Base-by-base conservation (phyloP, 1,284 basidiomycete genomes). In the Malassezia cuniculi region DNA sequence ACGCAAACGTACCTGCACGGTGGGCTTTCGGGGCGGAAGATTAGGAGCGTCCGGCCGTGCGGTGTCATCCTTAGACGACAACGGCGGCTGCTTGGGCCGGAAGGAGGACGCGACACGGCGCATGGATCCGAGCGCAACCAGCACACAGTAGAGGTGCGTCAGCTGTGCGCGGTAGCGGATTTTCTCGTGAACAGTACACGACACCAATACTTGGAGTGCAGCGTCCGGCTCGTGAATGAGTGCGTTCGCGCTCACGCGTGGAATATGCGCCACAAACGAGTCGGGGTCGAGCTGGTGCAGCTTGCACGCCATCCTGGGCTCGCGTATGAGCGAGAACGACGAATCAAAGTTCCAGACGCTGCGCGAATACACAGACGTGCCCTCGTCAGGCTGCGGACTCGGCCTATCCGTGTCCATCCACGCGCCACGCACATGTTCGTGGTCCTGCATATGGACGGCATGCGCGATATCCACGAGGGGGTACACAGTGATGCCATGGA, bases 101-200 rank as follows among this genome's bases (percentile, higher is more conserved):
- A 8, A n/a, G 25, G 9, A 26, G 9, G 9, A 9, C 26, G 18
- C 27, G 2, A 51, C 49, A 0, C 67, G 68, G 48, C 70, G 73
- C 27, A 81, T 36, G 0, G 76, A 76, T 25, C 76, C 71, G 3
- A 75, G 48, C 8, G 80, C 81, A 32, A 86, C 71, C 27, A 90
- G 72, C 8, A 73, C 52, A 55, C 78, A 80, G 60, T 87, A 89
- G 14, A 81, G 70, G 61, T 83, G 78, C 10, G 78, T 75, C 24
- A 89, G 71, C 49, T 78, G 75, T 52, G 80, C 71, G 30, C 73
- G 73, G 21, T 73, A 55, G 6, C 71, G 53, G 16, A 74, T 68
- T 43, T 72, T 71, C 16, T 59, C 63, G 51, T 74, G 69, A 44
- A 74, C 69, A 34, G 57, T 51, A 5, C 42, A 36, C 3, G 18